Evolutionary conservation across 139 green algal genomes (phyloP).

Genomic region (Picochlorum costavermella): DNA sequence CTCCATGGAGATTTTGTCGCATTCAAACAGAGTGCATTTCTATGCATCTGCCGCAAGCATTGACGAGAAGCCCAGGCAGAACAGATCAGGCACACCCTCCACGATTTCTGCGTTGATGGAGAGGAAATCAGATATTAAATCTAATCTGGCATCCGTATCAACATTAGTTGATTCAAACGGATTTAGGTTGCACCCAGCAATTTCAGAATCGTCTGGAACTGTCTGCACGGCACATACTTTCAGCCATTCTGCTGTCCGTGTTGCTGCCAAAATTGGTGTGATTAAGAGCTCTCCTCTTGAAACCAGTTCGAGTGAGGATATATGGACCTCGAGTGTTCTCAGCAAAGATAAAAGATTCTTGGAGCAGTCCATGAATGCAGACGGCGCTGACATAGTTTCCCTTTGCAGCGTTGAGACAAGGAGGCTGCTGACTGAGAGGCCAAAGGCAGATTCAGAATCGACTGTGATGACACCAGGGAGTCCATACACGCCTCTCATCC

Average conservation of each 20-base stretch:
- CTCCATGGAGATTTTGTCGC: neutral
- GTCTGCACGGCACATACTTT: constrained; percentile 15
- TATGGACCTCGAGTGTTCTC: too few species aligned
- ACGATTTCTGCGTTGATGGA: too few species aligned
- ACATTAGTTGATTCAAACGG: constrained; percentile 10
- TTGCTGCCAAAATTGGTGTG: constrained; percentile 16
- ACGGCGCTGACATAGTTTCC: neutral
- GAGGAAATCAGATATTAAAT: neutral
- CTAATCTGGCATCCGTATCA: constrained; percentile 1
- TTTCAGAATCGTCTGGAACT: constrained; percentile 27
- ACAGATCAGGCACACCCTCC: neutral
- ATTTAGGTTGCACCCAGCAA: constrained; percentile 26
- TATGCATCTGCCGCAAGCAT: constrained; percentile 2
- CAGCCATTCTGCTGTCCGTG: constrained; percentile 4
- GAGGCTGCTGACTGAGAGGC: constrained; percentile 25
- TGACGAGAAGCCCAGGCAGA: neutral
- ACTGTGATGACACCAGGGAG: neutral
- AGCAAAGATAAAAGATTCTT: too few species aligned
- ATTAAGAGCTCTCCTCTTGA: too few species aligned
- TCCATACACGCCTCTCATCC: neutral
- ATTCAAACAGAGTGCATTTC: too few species aligned
- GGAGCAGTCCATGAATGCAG: neutral
- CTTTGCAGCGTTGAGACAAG: neutral
- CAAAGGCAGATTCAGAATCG: neutral
- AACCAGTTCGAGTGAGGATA: neutral